A percentile compares a stretch with the other conserved stretches of the same genome.
Conservation (phyloP, 1,284 basidiomycete species). For the Meira nashicola region DNA sequence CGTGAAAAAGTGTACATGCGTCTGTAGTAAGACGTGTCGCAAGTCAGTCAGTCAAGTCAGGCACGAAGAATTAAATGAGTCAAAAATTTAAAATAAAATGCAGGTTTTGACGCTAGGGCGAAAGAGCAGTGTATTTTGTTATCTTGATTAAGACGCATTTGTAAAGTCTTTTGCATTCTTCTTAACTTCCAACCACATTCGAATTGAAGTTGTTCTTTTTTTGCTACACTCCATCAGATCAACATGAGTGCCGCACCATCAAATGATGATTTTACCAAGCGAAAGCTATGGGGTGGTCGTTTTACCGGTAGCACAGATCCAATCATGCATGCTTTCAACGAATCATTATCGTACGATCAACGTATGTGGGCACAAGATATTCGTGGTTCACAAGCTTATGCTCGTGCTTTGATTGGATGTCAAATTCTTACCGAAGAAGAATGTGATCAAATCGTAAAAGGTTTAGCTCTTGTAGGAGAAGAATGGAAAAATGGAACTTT, state of each 20-base stretch:
- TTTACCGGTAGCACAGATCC: slow-evolving; percentile 51
- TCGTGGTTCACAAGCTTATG: slow-evolving; percentile 88
- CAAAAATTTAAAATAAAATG: too few relatives aligned
- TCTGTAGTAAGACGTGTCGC: too few relatives aligned
- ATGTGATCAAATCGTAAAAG: slow-evolving; percentile 64
- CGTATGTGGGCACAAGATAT: slow-evolving; percentile 90
- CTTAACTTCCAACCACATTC: too few relatives aligned
- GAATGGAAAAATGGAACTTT: slow-evolving; percentile 67
- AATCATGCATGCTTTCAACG: slow-evolving; percentile 49
- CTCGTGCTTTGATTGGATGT: slow-evolving; percentile 73
- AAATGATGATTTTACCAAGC: slow-evolving; percentile 42
- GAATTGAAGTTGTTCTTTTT: too few relatives aligned
- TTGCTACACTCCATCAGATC: not conserved
- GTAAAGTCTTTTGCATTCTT: too few relatives aligned
- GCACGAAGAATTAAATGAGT: too few relatives aligned
- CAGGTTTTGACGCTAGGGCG: too few relatives aligned
- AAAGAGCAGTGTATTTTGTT: too few relatives aligned
- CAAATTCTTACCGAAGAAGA: slow-evolving; percentile 76
- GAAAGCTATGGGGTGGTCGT: slow-evolving; percentile 52
- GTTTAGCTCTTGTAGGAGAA: slow-evolving; percentile 70
- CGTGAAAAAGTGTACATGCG: too few relatives aligned
- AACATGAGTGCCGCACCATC: not conserved
- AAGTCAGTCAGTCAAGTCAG: too few relatives aligned
- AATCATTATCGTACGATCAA: slow-evolving; percentile 84
- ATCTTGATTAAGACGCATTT: too few relatives aligned